phyloP scores from a whole-genome alignment of 2,329 filamentous ascomycete genomes.

The Boeremia lycopersici region DNA sequence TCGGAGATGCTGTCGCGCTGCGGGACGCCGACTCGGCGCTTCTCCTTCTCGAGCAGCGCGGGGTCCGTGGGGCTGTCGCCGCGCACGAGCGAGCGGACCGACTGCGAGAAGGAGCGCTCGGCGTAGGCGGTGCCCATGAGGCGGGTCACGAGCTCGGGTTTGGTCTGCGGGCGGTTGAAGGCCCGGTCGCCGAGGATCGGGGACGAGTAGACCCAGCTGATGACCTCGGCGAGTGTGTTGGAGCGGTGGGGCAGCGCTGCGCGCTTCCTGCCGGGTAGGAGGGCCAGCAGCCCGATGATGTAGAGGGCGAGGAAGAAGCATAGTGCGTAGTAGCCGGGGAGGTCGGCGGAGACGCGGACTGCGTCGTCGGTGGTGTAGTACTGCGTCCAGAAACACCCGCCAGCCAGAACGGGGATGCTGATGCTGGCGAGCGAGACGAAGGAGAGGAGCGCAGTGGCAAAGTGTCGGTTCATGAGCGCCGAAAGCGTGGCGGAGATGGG shows the following conservation, averaged over 20 bases:
- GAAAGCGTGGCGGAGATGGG: conserved; percentile 65
- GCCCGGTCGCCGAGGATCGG: conserved; percentile 74
- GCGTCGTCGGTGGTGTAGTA: conserved; percentile 54
- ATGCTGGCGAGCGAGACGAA: conserved; percentile 64
- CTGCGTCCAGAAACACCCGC: conserved; percentile 76
- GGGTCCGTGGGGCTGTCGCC: conserved; percentile 30
- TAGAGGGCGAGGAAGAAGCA: conserved; percentile 75
- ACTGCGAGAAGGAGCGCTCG: conserved; percentile 46
- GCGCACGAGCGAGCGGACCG: conserved; percentile 36
- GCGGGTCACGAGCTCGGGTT: conserved; percentile 70
- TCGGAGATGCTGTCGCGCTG: conserved; percentile 39
- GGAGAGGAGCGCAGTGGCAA: conserved; percentile 67
- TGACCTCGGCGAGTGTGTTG: conserved; percentile 73
- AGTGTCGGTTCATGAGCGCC: conserved; percentile 67
- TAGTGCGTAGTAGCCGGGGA: conserved; percentile 74
- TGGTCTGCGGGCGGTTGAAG: conserved; percentile 72
- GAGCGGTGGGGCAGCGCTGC: conserved; percentile 76
- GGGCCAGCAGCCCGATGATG: conserved; percentile 62
- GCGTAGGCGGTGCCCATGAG: conserved; percentile 64
- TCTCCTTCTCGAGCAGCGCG: conserved; percentile 24
- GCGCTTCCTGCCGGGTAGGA: conserved; percentile 64
- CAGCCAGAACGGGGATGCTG: conserved; percentile 69
- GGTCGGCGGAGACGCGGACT: conserved; percentile 67
- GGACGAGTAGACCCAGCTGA: conserved; percentile 77
- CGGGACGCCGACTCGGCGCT: conserved; percentile 8